Conservation (phyloP, 139 green algal genomes). For the Chlamydomonas urium region DNA sequence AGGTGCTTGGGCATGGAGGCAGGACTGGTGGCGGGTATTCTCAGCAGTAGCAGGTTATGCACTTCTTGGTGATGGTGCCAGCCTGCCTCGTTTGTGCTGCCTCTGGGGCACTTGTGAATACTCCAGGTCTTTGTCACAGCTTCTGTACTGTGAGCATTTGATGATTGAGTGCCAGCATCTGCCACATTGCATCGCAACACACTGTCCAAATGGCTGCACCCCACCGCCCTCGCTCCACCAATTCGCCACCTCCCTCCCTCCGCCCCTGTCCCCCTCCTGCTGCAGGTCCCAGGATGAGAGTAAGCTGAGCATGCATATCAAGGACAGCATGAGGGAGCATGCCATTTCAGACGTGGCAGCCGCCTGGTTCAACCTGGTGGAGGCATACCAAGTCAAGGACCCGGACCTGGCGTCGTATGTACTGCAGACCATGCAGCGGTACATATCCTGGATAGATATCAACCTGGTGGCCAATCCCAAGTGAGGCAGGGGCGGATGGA, state of each 20-base stretch:
- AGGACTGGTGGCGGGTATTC: too few species aligned
- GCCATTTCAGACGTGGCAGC: conserved; percentile 69
- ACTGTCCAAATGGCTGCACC: too few species aligned
- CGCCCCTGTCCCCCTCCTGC: background rate
- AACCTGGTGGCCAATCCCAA: conserved; percentile 78
- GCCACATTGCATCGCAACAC: too few species aligned
- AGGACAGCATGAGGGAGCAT: conserved; percentile 92
- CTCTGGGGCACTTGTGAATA: too few species aligned
- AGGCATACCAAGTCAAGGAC: conserved; percentile 35
- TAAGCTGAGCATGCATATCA: conserved; percentile 78
- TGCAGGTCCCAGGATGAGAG: conserved; percentile 67
- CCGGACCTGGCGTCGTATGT: conserved; percentile 59
- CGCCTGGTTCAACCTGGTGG: conserved; percentile 68
- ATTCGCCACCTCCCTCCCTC: background rate
- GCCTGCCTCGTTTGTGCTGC: too few species aligned
- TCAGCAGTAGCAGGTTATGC: too few species aligned
- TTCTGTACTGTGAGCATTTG: too few species aligned
- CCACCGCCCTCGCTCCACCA: background rate
- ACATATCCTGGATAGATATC: conserved; percentile 95
- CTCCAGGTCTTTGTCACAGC: too few species aligned
- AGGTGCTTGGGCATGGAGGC: background rate
- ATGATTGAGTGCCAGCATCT: too few species aligned
- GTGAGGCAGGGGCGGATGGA: conserved; percentile 31
- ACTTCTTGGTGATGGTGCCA: too few species aligned
- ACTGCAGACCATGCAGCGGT: conserved; percentile 65